Evolutionary conservation across 2,329 filamentous ascomycete genomes (phyloP).

Genomic region (Venturia aucupariae): DNA sequence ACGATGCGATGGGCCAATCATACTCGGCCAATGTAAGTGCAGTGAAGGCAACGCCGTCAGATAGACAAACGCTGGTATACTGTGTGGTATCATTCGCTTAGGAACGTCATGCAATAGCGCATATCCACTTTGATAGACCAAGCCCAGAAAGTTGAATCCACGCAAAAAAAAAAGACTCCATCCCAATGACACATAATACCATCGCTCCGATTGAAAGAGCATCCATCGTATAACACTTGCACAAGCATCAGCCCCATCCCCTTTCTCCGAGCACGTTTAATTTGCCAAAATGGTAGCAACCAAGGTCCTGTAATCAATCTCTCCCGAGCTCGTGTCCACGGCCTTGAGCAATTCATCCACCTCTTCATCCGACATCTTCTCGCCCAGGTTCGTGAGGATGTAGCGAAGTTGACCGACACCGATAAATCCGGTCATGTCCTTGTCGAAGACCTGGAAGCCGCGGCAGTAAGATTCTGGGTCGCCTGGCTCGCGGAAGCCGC

Average conservation of each 20-base stretch:
- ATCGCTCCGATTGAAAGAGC: not conserved
- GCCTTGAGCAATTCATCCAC: conserved; percentile 98
- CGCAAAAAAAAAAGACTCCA: not conserved
- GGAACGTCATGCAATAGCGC: not conserved
- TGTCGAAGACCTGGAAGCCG: conserved; percentile 98
- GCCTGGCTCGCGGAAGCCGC: conserved; percentile 95
- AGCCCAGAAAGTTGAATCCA: not conserved
- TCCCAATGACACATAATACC: not conserved
- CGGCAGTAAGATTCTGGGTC: conserved; percentile 98
- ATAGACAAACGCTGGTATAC: not conserved
- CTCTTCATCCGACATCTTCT: conserved; percentile 99
- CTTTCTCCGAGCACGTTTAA: conserved; percentile 16
- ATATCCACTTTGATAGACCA: not conserved
- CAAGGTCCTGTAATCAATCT: conserved; percentile 77
- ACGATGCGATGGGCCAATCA: too few relatives aligned
- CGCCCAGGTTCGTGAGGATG: conserved; percentile 90
- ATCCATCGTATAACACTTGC: not conserved
- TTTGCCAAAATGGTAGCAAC: conserved; percentile 34
- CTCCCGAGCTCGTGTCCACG: conserved; percentile 88
- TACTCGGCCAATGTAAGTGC: not conserved
- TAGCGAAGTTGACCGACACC: conserved; percentile 97
- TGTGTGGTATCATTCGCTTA: not conserved
- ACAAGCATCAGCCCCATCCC: too few relatives aligned
- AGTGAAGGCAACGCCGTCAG: not conserved
- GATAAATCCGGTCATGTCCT: conserved; percentile 97